phyloP scores from a whole-genome alignment of 2,329 filamentous ascomycete genomes.

The Aspergillus transmontanensis region DNA sequence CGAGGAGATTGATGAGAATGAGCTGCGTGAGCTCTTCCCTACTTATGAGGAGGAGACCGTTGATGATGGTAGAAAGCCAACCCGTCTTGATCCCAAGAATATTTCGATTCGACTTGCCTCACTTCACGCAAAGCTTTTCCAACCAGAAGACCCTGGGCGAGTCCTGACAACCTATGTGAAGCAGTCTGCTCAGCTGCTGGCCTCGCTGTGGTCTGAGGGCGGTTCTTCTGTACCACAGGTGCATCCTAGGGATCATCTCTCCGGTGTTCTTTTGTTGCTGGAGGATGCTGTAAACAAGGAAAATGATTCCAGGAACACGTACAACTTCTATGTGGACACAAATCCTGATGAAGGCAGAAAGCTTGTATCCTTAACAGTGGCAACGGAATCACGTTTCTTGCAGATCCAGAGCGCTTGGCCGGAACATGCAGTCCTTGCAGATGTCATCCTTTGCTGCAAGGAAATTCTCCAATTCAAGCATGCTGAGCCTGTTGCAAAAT shows the following conservation, averaged over 20 bases:
- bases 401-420: conserved; percentile 67
- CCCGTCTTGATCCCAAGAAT: conserved; percentile 50
- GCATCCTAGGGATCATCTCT: conserved; percentile 59
- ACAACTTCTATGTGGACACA: conserved; percentile 87
- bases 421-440: conserved; percentile 76
- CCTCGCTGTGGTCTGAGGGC: conserved; percentile 33
- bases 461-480: conserved; percentile 75
- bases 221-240: conserved; percentile 27
- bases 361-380: conserved; percentile 69
- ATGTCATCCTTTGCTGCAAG: conserved; percentile 75
- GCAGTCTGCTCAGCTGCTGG: conserved; percentile 37
- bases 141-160: conserved; percentile 29
- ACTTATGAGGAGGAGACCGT: conserved; percentile 64
- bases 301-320: conserved; percentile 51
- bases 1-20: conserved; percentile 71
- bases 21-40: conserved; percentile 81
- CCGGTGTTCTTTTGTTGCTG: conserved; percentile 67
- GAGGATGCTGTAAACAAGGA: conserved; percentile 60
- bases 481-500: conserved; percentile 80
- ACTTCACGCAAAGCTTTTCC: conserved; percentile 56
- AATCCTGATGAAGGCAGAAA: conserved; percentile 76
- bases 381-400: conserved; percentile 71
- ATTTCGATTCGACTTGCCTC: conserved; percentile 64
- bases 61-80: conserved; percentile 33
- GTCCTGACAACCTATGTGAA: conserved; percentile 39